Evolutionary conservation across 176 grass and related monocot species (phyloP).

Genomic region (Lolium perenne): DNA sequence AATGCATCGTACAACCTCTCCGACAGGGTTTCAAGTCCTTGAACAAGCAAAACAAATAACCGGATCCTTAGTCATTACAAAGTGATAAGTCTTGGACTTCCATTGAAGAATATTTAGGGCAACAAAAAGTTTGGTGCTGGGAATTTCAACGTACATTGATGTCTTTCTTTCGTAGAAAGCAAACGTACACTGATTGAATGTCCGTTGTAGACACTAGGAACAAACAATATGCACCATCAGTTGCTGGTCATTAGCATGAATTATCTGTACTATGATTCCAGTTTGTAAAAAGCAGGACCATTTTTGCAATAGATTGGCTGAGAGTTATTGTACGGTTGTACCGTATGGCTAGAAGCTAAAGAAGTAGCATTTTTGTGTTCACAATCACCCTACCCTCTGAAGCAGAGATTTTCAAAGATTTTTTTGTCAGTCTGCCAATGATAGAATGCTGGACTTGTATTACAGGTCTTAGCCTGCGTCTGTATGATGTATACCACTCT

Average conservation of each 20-base stretch:
- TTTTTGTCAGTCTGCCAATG: neutral
- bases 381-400: conserved; percentile 9
- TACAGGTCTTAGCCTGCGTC: neutral
- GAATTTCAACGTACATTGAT: conserved; percentile 33
- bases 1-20: neutral
- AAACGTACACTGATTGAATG: conserved; percentile 2
- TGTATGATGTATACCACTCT: neutral
- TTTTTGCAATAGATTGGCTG: neutral
- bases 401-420: neutral
- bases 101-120: conserved; percentile 30
- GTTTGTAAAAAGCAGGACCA: conserved; percentile 13
- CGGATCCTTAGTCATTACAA: neutral
- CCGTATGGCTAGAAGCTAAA: neutral
- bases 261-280: conserved; percentile 43
- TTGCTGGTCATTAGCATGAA: neutral
- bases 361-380: neutral
- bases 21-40: neutral
- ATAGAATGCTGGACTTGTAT: conserved; percentile 12
- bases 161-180: neutral
- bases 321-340: conserved; percentile 16
- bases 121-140: neutral
- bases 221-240: conserved; percentile 38
- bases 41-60: neutral
- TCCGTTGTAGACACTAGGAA: conserved; percentile 22
- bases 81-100: neutral